Conservation (phyloP, 2,329 filamentous ascomycete genomes). For the Colletotrichum sp. region DNA sequence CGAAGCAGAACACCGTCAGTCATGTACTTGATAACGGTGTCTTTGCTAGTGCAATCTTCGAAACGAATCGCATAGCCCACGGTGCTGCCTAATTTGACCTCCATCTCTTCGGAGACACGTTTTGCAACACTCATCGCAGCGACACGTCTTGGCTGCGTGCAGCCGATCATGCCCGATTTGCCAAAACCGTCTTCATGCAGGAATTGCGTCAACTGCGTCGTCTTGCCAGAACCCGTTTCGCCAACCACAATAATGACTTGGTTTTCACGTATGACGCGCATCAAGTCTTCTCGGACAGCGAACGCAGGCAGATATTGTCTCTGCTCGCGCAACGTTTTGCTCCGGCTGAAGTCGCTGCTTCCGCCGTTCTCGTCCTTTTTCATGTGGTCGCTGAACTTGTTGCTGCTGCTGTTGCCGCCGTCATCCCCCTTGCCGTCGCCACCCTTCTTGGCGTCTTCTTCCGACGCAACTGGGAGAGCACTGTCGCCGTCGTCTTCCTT, state of each 20-base stretch:
- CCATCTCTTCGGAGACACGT: slow-evolving; percentile 98
- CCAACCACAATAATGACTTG: slow-evolving; percentile 97
- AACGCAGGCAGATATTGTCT: slow-evolving; percentile 94
- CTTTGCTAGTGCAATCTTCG: slow-evolving; percentile 95
- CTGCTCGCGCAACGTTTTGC: slow-evolving; percentile 88
- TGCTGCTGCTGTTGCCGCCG: slow-evolving; percentile 34
- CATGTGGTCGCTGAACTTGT: slow-evolving; percentile 89
- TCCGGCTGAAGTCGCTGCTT: slow-evolving; percentile 91
- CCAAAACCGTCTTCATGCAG: slow-evolving; percentile 95
- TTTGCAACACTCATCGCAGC: slow-evolving; percentile 99
- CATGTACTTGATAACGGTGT: slow-evolving; percentile 99
- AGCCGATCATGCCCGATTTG: slow-evolving; percentile 87
- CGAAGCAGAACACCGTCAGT: slow-evolving; percentile 94
- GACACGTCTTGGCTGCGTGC: slow-evolving; percentile 94
- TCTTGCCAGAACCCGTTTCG: slow-evolving; percentile 97
- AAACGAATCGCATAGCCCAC: slow-evolving; percentile 99
- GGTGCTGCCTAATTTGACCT: slow-evolving; percentile 82
- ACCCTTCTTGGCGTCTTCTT: slow-evolving; percentile 66
- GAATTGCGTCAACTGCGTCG: slow-evolving; percentile 96
- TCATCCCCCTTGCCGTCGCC: slow-evolving; percentile 37
- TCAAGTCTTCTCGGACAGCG: slow-evolving; percentile 90
- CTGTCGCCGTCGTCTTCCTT: slow-evolving; percentile 94
- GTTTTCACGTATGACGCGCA: slow-evolving; percentile 93
- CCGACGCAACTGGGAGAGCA: slow-evolving; percentile 76
- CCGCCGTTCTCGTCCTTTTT: slow-evolving; percentile 83